Percentiles rank a stretch among this genome's conserved stretches.
Evolutionary conservation across 2,329 filamentous ascomycete species (phyloP).

Genomic region (Penicillium sp.): DNA sequence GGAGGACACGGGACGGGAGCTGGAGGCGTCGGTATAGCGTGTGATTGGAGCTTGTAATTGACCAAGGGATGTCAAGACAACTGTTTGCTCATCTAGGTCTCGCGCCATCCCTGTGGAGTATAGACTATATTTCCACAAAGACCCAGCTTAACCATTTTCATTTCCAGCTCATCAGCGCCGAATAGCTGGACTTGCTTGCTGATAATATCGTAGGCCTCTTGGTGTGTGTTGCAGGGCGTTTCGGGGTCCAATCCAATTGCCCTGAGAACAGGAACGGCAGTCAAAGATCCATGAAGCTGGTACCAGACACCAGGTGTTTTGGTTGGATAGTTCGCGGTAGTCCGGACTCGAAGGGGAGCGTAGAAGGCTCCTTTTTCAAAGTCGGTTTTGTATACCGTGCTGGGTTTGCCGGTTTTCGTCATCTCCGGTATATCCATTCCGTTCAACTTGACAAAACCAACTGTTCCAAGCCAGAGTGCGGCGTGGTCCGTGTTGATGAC

Average conservation of each 20-base stretch:
- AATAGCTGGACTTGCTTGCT: slow-evolving; percentile 31
- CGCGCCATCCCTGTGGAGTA: slow-evolving; percentile 45
- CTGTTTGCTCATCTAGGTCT: slow-evolving; percentile 46
- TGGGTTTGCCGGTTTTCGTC: slow-evolving; percentile 30
- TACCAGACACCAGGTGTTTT: slow-evolving; percentile 48
- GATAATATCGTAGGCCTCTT: slow-evolving; percentile 21
- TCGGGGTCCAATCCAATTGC: slow-evolving; percentile 47
- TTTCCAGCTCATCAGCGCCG: slow-evolving; percentile 44
- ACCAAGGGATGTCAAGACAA: slow-evolving; percentile 46
- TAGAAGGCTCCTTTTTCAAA: slow-evolving; percentile 25
- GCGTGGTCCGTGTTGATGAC: slow-evolving; percentile 50
- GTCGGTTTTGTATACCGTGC: slow-evolving; percentile 36
- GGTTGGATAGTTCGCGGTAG: slow-evolving; percentile 51
- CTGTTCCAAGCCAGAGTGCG: slow-evolving; percentile 46
- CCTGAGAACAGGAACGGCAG: slow-evolving; percentile 44
- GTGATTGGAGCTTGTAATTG: slow-evolving; percentile 38
- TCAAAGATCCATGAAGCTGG: slow-evolving; percentile 52
- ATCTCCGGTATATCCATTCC: slow-evolving; percentile 34
- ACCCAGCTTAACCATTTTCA: slow-evolving; percentile 42
- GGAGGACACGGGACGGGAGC: slow-evolving; percentile 8
- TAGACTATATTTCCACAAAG: slow-evolving; percentile 49
- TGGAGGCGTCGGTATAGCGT: slow-evolving; percentile 38
- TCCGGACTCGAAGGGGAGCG: slow-evolving; percentile 36
- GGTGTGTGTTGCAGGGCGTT: slow-evolving; percentile 5
- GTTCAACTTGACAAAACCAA: slow-evolving; percentile 39